Evolutionary conservation across 1,284 basidiomycete species (phyloP), one percentile per base, ranked within the genome.

Genomic region (Boletus nobilissimus): DNA sequence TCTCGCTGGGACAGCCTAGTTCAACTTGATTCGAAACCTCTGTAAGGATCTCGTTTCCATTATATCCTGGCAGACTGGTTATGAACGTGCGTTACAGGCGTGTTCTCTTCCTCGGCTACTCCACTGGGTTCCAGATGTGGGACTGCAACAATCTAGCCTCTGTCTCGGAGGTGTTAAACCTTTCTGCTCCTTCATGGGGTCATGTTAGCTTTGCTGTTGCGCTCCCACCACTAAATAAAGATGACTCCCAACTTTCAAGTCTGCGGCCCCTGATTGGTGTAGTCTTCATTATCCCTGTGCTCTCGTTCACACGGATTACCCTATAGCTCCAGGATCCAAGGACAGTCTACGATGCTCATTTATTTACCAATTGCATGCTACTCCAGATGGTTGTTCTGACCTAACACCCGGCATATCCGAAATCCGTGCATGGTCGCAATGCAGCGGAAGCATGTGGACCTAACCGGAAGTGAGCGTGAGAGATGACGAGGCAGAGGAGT

Each of bases 331-430:
- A 82, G 76, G 79, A 80, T 65, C 77, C 82, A 77, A 77, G 79
- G 83, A 68, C 77, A 87, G 77, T 84, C 87, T 76, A 78, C 80
- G 39, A 87, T 92, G 77, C 79, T 92, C 82, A 85, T 93, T 75
- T 95, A 94, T 86, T 94, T 93, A 19, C 84, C 13, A 89, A 89
- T 83, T 89, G 90, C 89, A 94, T 90, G 46, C 92, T 92, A 80
- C 88, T 91, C 73, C 93, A 84, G 26, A 94, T 88, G 40, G 87
- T 90, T 38, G 90, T 91, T 51, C 92, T 91, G 10, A 92, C n/a
- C n/a, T n/a, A n/a, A n/a, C n/a, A n/a, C n/a, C n/a, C n/a, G n/a
- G n/a, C n/a, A n/a, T n/a, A n/a, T n/a, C n/a, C n/a, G n/a, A n/a
- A n/a, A n/a, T n/a, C n/a, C n/a, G n/a, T n/a, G n/a, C n/a, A n/a